Percentiles rank a stretch among this genome's conserved stretches.
These are phyloP conservation scores for Fraxinus nigra DNA, from an alignment of 305 asterid genomes.

Conservation along the genomic window DNA sequence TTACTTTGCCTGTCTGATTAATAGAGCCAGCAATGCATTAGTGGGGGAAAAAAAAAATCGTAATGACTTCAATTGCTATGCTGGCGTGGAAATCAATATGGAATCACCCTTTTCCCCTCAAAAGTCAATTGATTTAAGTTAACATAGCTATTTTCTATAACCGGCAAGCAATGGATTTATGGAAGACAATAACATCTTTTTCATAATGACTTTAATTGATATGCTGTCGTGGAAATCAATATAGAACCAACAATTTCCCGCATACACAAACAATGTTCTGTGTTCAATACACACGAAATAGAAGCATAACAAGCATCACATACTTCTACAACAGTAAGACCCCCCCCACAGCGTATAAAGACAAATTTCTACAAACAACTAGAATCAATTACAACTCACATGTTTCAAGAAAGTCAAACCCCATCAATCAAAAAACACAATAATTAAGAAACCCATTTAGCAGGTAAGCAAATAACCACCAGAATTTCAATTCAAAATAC, in stretches of 20 bases:
- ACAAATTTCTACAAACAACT: not conserved
- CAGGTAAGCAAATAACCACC: not conserved
- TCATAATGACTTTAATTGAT: not conserved
- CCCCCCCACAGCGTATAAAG: conserved; percentile 1
- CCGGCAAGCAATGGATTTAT: not conserved
- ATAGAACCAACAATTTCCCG: not conserved
- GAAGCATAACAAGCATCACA: conserved; percentile 12
- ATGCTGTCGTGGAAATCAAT: not conserved
- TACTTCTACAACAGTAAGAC: conserved; percentile 10
- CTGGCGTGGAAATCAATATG: not conserved
- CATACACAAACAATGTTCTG: conserved; percentile 1
- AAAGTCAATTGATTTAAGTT: not conserved
- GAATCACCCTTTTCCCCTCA: not conserved
- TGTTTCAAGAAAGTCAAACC: not conserved
- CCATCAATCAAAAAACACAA: conserved; percentile 11
- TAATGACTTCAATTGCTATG: not conserved
- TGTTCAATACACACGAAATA: not conserved
- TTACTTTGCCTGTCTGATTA: not conserved
- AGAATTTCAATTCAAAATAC: conserved; percentile 9
- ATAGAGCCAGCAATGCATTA: not conserved
- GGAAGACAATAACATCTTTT: not conserved
- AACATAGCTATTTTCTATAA: not conserved
- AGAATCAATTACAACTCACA: conserved; percentile 1
- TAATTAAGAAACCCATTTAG: conserved; percentile 2
- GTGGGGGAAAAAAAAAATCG: not conserved